Percentiles rank a stretch among this genome's conserved stretches.
Conservation (phyloP, 208 protist species). For the Crithidia fasciculata region DNA sequence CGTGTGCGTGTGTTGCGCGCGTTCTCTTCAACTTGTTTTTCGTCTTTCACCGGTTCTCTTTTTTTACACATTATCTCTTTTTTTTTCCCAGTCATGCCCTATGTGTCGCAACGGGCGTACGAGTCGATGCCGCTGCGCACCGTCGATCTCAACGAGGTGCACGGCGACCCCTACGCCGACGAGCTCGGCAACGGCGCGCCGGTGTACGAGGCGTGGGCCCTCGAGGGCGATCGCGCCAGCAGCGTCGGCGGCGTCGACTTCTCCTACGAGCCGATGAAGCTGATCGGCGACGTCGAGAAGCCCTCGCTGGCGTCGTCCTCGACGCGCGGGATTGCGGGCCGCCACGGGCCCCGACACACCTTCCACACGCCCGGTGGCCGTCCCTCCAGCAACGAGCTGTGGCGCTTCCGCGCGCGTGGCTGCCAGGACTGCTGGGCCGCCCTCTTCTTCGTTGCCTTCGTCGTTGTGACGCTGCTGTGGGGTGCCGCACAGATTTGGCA, state of each 20-base stretch:
- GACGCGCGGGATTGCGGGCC: not conserved
- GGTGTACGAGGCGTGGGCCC: slow-evolving; percentile 44
- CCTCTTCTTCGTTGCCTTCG: slow-evolving; percentile 43
- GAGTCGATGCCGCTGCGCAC: slow-evolving; percentile 17
- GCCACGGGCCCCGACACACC: not conserved
- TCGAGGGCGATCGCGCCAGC: slow-evolving; percentile 41
- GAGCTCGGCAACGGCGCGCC: slow-evolving; percentile 45
- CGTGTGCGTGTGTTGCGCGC: no score
- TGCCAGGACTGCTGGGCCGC: slow-evolving; percentile 70
- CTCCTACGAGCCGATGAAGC: not conserved
- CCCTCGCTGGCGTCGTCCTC: not conserved
- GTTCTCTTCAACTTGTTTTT: not conserved
- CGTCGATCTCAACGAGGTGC: slow-evolving; percentile 22
- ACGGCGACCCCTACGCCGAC: slow-evolving; percentile 48
- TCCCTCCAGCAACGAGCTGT: slow-evolving; percentile 59
- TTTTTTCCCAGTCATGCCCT: not conserved
- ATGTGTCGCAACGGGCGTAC: not conserved
- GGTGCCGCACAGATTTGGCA: slow-evolving; percentile 43
- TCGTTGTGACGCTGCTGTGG: slow-evolving; percentile 40
- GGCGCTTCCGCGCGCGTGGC: slow-evolving; percentile 60
- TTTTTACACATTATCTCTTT: slow-evolving; percentile 4
- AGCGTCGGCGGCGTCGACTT: not conserved
- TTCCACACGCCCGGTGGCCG: slow-evolving; percentile 33
- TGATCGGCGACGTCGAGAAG: slow-evolving; percentile 8
- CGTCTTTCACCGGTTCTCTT: not conserved